A percentile compares a stretch with the other conserved stretches of the same genome.
phyloP scores from a whole-genome alignment of 331 rosid species.

The Ulmus americana region DNA sequence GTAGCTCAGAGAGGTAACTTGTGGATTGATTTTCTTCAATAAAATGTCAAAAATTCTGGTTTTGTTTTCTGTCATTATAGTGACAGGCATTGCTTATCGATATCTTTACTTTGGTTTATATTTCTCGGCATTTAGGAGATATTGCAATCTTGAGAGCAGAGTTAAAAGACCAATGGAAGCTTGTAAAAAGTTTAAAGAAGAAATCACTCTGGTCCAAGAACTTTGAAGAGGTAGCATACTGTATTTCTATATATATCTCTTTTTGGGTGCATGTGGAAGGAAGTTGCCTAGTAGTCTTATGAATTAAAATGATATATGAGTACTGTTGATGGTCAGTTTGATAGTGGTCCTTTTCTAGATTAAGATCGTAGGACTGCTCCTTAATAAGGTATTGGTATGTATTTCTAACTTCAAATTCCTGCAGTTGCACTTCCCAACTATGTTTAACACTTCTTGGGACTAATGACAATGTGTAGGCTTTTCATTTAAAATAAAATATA shows the following conservation, averaged over 20 bases:
- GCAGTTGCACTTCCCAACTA: no score
- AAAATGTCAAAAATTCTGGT: not conserved
- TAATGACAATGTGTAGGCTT: no score
- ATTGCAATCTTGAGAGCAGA: constrained; percentile 61
- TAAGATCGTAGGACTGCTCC: no score
- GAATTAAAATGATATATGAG: no score
- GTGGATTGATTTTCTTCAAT: constrained; percentile 9
- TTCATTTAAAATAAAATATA: no score
- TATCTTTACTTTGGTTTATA: not conserved
- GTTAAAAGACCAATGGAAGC: constrained; percentile 65
- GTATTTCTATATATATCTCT: not conserved
- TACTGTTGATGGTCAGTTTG: no score
- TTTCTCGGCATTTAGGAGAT: constrained; percentile 49
- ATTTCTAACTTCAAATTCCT: no score
- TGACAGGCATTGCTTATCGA: not conserved
- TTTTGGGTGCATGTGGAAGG: not conserved
- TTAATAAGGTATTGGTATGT: no score
- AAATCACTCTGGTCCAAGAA: constrained; percentile 75
- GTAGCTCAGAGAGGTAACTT: constrained; percentile 58
- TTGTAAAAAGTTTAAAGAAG: constrained; percentile 62
- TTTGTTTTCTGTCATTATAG: not conserved
- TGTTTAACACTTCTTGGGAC: no score
- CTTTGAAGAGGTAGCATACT: constrained; percentile 69
- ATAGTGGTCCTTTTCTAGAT: no score
- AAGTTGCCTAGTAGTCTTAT: not conserved